Base-by-base conservation (phyloP, 2,329 filamentous ascomycete genomes). In the Penicillium sp. region DNA sequence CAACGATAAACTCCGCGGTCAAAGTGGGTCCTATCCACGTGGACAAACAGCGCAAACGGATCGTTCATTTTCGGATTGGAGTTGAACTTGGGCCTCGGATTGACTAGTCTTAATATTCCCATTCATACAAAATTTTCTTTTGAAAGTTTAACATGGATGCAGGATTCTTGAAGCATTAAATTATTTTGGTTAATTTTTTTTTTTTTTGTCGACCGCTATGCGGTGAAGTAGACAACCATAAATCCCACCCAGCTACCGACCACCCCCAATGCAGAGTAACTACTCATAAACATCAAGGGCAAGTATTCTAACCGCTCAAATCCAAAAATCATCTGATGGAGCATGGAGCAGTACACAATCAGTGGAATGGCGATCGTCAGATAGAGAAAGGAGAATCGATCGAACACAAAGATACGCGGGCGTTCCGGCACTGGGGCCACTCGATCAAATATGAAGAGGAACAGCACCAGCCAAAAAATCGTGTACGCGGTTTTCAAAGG, bases 181-280 rank as follows among this genome's bases (percentile, higher is more conserved):
- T 9, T 9, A 29, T 9, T 29, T 29, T 7, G 6, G 12, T 9
- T 6, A 29, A 9, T 29, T 10, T 9, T 6, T 10, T 7, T 6
- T 29, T 12, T 29, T 6, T 12, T 29, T 7, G 26, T 29, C 5
- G 22, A 13, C 6, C 16, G 23, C 40, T 58, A 66, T 37, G 57
- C 62, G n/a, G 69, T 74, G 54, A 95, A 89, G 66, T 90, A 96
- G 34, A 96, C 88, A 20, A 94, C 85, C 69, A 89, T 79, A 61
- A 95, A 95, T 7, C 92, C 89, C 27, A 95, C 56, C 90, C 90
- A 96, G 66, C 92, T 96, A 2, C 87, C 88, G 12, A 95, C 80
- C 0, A 96, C 89, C n/a, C 92, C 92, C 41, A 96, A 72, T 3
- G 92, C 92, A 22, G 84, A 86, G 64, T 96, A 98, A 9, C 85